Base-by-base conservation (phyloP, 495 filamentous ascomycete species). In the Apiosordaria backusii region DNA sequence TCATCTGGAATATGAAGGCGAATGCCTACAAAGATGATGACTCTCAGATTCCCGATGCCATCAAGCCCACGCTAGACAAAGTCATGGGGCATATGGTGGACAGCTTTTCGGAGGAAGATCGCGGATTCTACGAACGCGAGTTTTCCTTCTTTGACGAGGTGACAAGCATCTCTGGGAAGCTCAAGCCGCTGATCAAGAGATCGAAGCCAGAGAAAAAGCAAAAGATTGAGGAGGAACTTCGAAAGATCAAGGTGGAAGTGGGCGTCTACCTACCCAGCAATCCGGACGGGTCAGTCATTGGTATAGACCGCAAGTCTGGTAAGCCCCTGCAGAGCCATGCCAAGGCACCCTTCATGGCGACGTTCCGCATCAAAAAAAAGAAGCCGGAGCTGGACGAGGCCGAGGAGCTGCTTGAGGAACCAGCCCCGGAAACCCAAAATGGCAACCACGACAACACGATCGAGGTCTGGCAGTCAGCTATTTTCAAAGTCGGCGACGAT, bases 1-100 rank as follows among this genome's bases (percentile, higher is more conserved):
- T 99, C 66, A 98, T 99, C 67, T 99, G 96, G 96, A 99, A 98
- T 74, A 99, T 99, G 89, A 97, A 96, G 74, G 96, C 96, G 22
- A 99, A 99, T 75, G 88, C 93, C 2, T 99, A 92, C 80, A 98
- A 97, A 76, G 96, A 99, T 71, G 93, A 99, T 68, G 92, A 98
- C 66, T 91, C 89, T 60, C 85, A 88, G 70, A 86, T 96, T 70
- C 93, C 96, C 57, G 96, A 98, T 77, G 84, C 88, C 1, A 86
- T 97, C 66, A 99, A 99, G 67, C 94, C 93, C 23, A 95, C 89
- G 0, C 83, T 99, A 6, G 96, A 99, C 78, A 88, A 88, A 52
- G 94, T 98, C 68, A 95, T 91, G 85, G 84, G 87, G 40, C 87
- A 87, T 65, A 85, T 99, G 80, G 83, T 96, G 53, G 79, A 84